Evolutionary conservation across 2,329 filamentous ascomycete genomes (phyloP).

Genomic region (Diplocarpon rosae): DNA sequence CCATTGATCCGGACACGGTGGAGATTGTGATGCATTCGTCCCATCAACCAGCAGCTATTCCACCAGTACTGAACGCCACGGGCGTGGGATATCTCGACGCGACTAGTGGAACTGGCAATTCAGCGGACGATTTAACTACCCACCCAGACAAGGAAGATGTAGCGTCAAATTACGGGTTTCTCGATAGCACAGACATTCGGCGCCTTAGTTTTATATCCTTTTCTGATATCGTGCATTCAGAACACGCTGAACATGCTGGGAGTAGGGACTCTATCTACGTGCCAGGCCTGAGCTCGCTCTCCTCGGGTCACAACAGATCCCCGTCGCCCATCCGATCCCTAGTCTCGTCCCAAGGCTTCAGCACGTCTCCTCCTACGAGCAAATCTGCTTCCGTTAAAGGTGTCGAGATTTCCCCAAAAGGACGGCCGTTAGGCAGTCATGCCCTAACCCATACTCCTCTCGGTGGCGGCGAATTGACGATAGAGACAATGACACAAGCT

Average conservation of each 20-base stretch:
- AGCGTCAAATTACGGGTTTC: conserved; percentile 63
- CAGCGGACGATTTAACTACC: conserved; percentile 37
- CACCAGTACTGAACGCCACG: conserved; percentile 58
- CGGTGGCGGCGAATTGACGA: conserved; percentile 60
- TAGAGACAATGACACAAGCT: conserved; percentile 91
- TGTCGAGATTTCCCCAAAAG: conserved; percentile 55
- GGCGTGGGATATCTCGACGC: conserved; percentile 33
- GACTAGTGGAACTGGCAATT: conserved; percentile 22
- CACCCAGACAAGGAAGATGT: conserved; percentile 46
- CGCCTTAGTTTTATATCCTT: conserved; percentile 93
- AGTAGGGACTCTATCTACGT: conserved; percentile 61
- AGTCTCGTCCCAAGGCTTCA: conserved; percentile 57
- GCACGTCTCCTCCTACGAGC: conserved; percentile 65
- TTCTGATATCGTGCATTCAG: conserved; percentile 83
- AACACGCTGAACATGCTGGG: conserved; percentile 54
- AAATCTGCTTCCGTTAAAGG: conserved; percentile 65
- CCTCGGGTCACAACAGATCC: conserved; percentile 50
- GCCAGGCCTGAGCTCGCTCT: conserved; percentile 52
- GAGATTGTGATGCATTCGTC: conserved; percentile 83
- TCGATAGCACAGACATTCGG: conserved; percentile 69
- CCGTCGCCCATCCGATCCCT: conserved; percentile 74
- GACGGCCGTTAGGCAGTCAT: conserved; percentile 50
- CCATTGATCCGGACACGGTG: conserved; percentile 76
- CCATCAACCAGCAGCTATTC: conserved; percentile 69
- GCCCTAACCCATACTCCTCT: conserved; percentile 42